Conservation (phyloP, 306 rosid genomes). For the Sphenostylis stenocarpa region DNA sequence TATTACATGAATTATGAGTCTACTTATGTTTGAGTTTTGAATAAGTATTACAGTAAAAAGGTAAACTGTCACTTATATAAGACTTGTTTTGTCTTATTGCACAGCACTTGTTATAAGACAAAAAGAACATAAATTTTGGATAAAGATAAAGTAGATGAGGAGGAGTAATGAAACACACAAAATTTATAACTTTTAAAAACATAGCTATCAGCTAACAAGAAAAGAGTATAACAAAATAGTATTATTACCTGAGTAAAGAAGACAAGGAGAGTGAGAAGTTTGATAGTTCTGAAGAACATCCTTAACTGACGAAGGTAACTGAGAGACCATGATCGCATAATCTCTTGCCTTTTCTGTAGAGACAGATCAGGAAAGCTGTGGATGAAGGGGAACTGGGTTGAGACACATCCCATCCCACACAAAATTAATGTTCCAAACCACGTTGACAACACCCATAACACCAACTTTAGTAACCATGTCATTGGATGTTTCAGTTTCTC, state of each 20-base stretch:
- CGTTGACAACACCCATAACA: conserved; percentile 56
- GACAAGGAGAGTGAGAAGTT: conserved; percentile 52
- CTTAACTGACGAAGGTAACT: conserved; percentile 46
- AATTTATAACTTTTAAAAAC: no score
- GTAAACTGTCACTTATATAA: no score
- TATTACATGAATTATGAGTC: no score
- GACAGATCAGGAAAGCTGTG: conserved; percentile 36
- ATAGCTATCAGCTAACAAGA: no score
- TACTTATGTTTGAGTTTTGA: no score
- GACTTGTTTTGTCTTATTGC: no score
- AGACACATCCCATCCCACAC: conserved; percentile 46
- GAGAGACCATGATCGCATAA: conserved; percentile 51
- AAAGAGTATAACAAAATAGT: no score
- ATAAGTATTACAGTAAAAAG: no score
- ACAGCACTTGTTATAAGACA: no score
- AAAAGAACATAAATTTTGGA: no score
- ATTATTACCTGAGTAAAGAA: conserved; percentile 74
- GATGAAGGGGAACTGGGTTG: conserved; percentile 53
- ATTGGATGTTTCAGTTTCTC: conserved; percentile 57
- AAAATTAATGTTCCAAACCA: conserved; percentile 60
- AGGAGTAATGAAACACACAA: no score
- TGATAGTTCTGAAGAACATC: conserved; percentile 48
- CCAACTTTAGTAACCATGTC: conserved; percentile 40
- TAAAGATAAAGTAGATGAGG: no score
- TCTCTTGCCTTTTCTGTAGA: conserved; percentile 42